Conservation (phyloP, 1,284 basidiomycete species). For the Cystobasidium sp. region DNA sequence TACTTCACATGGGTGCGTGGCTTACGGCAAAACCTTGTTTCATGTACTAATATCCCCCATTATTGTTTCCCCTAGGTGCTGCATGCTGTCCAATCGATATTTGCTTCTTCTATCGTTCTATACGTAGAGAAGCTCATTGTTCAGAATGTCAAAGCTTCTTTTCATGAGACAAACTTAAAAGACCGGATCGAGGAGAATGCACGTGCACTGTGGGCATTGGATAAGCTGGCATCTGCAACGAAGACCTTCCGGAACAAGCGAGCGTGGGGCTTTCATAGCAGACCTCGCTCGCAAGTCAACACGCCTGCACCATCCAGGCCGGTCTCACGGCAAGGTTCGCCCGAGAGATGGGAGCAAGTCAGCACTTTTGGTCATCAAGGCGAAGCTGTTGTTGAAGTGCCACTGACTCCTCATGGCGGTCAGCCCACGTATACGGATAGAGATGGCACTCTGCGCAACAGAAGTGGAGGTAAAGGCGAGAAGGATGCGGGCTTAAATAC, state of each 20-base stretch:
- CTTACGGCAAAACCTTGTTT: background rate
- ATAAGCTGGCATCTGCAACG: conserved; percentile 46
- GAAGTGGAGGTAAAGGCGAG: conserved; percentile 18
- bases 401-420: conserved; percentile 26
- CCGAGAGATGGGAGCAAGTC: conserved; percentile 7
- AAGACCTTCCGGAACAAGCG: conserved; percentile 5
- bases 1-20: conserved; percentile 27
- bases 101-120: conserved; percentile 35
- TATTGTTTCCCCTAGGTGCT: background rate
- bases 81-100: conserved; percentile 35
- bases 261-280: conserved; percentile 10
- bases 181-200: conserved; percentile 43
- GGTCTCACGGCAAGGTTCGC: conserved; percentile 31
- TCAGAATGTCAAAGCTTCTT: conserved; percentile 40
- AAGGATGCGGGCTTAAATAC: conserved; percentile 1
- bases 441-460: conserved; percentile 15
- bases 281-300: conserved; percentile 15
- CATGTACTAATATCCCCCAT: background rate
- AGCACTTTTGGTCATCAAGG: conserved; percentile 3
- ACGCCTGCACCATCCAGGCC: conserved; percentile 22
- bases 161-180: conserved; percentile 39
- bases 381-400: conserved; percentile 36
- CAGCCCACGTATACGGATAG: conserved; percentile 17
- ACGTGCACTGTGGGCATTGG: conserved; percentile 44
- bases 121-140: conserved; percentile 43